These are phyloP conservation scores for Cordia subcordata DNA, from an alignment of 257 asterid species.

Conservation along the genomic window DNA sequence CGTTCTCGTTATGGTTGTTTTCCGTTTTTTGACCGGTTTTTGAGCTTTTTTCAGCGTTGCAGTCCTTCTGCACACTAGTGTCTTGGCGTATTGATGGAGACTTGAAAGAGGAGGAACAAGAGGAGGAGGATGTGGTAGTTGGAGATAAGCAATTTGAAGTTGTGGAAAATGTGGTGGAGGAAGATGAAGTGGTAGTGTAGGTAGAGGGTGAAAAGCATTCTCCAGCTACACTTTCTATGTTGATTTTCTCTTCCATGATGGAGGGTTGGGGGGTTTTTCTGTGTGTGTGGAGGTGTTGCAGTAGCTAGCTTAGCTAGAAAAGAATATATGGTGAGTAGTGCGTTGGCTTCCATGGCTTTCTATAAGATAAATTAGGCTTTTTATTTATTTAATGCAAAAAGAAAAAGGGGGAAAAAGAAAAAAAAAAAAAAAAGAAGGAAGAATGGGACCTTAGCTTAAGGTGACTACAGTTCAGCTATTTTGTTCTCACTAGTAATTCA, in stretches of 20 bases:
- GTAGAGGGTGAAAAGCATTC: slow-evolving; percentile 21
- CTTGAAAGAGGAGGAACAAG: slow-evolving; percentile 27
- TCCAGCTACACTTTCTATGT: slow-evolving; percentile 23
- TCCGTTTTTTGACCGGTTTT: no score
- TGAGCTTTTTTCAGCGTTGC: slow-evolving; percentile 2
- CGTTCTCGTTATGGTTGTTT: slow-evolving; percentile 32
- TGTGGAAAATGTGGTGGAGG: neutral
- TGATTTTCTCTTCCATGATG: slow-evolving; percentile 49
- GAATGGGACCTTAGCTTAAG: slow-evolving; percentile 8
- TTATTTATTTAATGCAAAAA: slow-evolving; percentile 23
- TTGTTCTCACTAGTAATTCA: no score
- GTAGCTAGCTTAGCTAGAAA: slow-evolving; percentile 37
- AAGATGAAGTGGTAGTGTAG: slow-evolving; percentile 16
- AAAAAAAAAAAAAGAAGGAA: slow-evolving; percentile 11
- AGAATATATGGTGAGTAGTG: slow-evolving; percentile 25
- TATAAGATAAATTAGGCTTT: slow-evolving; percentile 2
- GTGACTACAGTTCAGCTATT: slow-evolving; percentile 19
- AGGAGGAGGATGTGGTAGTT: neutral
- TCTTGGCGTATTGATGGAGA: neutral
- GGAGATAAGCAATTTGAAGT: no score
- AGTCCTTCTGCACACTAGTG: no score
- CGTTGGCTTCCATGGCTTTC: slow-evolving; percentile 17
- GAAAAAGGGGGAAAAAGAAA: slow-evolving; percentile 7
- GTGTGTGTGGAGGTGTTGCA: no score
- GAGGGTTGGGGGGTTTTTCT: no score